These are phyloP conservation scores for Phytophthora pluvialis DNA, from an alignment of 352 stramenopile genomes.

Conservation along the genomic window DNA sequence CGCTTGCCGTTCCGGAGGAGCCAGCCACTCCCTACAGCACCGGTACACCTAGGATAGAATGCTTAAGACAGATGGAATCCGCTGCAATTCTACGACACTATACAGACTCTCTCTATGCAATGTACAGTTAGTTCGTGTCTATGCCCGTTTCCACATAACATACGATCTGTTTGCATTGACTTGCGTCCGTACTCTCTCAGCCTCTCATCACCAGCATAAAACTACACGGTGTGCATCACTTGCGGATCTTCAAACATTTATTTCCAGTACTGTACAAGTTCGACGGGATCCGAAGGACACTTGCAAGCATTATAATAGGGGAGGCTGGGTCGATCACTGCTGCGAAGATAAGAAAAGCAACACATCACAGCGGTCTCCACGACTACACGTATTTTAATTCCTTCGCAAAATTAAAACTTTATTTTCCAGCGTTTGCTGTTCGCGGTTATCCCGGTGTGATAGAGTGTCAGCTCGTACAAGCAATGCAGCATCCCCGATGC, in stretches of 20 bases:
- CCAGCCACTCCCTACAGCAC: background rate
- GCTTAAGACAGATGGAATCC: slow-evolving; percentile 14
- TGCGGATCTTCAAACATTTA: background rate
- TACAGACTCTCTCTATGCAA: slow-evolving; percentile 4
- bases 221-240: background rate
- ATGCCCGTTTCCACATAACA: slow-evolving; percentile 22
- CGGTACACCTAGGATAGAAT: background rate
- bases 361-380: background rate
- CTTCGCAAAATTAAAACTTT: background rate
- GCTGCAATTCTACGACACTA: slow-evolving; percentile 14
- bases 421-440: slow-evolving; percentile 4
- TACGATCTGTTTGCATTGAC: slow-evolving; percentile 18
- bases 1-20: slow-evolving; percentile 4
- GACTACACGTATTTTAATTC: background rate
- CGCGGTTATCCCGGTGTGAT: background rate
- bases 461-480: background rate
- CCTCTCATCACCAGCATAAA: background rate
- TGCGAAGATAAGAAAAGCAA: background rate
- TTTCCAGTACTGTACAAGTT: background rate
- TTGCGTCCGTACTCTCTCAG: slow-evolving; percentile 17
- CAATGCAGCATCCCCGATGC: too few species aligned
- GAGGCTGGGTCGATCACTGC: background rate
- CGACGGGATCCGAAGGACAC: background rate
- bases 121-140: background rate
- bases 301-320: background rate